Evolutionary conservation across 306 rosid genomes (phyloP), one percentile per base, ranked within the genome.

Genomic region (Acacia melanoxylon): DNA sequence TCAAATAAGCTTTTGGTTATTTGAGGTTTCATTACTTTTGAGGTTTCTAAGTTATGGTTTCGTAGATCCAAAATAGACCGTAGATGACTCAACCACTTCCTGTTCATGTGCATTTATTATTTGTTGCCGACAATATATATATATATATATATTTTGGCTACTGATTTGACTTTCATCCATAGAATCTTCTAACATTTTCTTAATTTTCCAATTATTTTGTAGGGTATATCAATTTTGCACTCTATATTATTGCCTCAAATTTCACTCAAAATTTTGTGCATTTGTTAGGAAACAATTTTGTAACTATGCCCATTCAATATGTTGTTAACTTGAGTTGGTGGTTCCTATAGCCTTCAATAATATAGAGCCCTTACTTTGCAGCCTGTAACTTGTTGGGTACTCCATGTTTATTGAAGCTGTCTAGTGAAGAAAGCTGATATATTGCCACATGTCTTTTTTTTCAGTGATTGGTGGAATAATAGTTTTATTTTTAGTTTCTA

Each of bases 1-100:
- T 14, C 84, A 68, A 89, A 86, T 66, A 10, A 67, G 25, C 6
- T 67, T 37, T 67, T 35, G 15, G 14, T 24, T 10, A 22, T 24
- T 59, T 25, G 66, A 22, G 27, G 24, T 40, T 40, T 41, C 73
- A 37, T 40, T 78, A 86, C 17, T 19, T 0, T 2, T 8, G n/a
- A 8, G 41, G 83, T 82, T 54, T 70, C 9, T 22, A 24, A 70
- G 6, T 17, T n/a, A 5, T n/a, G 33, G 33, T 69, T 41, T 41
- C 0, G 16, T 2, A 69, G 52, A 48, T 41, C 8, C n/a, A 11
- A 69, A 41, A 25, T 42, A 41, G 69, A 14, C 11, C 24, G 16
- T 45, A 69, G 1, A 20, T 37, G 3, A 37, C 48, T 68, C 49
- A 37, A 37, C 8, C 24, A 35, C 27, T 69, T 20, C 11, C n/a